Conservation (phyloP, 495 filamentous ascomycete genomes). For the Annulohypoxylon stygium region DNA sequence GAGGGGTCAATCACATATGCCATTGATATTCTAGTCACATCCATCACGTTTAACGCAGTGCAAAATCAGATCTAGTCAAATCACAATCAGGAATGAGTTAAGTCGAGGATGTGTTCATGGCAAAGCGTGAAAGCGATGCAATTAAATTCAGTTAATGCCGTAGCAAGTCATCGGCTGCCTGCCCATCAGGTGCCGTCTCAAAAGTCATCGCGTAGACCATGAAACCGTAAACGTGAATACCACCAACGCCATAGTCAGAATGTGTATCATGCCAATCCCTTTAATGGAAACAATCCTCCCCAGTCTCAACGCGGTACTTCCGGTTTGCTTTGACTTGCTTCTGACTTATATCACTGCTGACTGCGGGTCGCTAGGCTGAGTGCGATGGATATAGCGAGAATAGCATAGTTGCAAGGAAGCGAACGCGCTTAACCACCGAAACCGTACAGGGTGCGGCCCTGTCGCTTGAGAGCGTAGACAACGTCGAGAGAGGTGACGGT, state of each 20-base stretch:
- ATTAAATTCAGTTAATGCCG: slow-evolving; percentile 38
- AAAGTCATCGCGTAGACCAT: slow-evolving; percentile 45
- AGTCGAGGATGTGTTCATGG: not conserved
- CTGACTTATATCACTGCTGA: not conserved
- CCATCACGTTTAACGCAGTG: not conserved
- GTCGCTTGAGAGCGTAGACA: slow-evolving; percentile 93
- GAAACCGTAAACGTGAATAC: slow-evolving; percentile 42
- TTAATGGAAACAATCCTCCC: slow-evolving; percentile 44
- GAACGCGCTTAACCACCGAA: slow-evolving; percentile 84
- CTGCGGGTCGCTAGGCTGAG: not conserved
- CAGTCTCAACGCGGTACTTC: not conserved
- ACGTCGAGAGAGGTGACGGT: slow-evolving; percentile 95
- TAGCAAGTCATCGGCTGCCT: slow-evolving; percentile 35
- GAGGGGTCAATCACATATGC: not conserved
- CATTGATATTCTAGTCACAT: not conserved
- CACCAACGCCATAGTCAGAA: slow-evolving; percentile 51
- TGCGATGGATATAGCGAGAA: slow-evolving; percentile 2
- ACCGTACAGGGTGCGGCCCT: slow-evolving; percentile 95
- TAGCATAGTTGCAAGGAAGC: not conserved
- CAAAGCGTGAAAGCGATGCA: slow-evolving; percentile 34
- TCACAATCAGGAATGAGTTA: not conserved
- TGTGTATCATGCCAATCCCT: slow-evolving; percentile 49
- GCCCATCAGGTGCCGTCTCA: slow-evolving; percentile 27
- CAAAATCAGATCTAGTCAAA: not conserved
- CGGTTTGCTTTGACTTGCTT: not conserved